Conservation (phyloP, 768 basidiomycete genomes). For the Sarcodon aspratus region DNA sequence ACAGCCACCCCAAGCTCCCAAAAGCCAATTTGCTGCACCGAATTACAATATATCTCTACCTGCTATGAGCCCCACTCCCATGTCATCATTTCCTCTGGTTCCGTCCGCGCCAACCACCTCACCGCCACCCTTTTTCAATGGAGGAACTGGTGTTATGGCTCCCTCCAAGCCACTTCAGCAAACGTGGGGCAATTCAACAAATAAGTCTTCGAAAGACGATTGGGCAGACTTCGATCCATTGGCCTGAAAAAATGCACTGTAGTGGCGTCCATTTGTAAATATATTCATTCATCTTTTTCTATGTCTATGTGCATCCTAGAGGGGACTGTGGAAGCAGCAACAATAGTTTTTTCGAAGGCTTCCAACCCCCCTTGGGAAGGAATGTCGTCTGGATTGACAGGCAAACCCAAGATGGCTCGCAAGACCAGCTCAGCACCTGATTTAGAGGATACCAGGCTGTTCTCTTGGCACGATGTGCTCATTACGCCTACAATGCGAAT, state of each 20-base stretch:
- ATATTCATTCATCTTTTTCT: constrained; percentile 21
- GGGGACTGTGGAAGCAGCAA: constrained; percentile 39
- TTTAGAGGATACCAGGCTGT: constrained; percentile 67
- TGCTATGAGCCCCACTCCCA: constrained; percentile 5
- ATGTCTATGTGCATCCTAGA: constrained; percentile 32
- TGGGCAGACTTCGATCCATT: constrained; percentile 83
- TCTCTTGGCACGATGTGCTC: constrained; percentile 54
- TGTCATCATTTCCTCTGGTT: constrained; percentile 8
- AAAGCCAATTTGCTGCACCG: constrained; percentile 21
- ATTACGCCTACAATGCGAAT: constrained; percentile 42
- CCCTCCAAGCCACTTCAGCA: constrained; percentile 54
- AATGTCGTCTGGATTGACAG: constrained; percentile 22
- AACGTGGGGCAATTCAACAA: constrained; percentile 26
- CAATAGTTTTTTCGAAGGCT: constrained; percentile 37
- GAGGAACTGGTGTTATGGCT: constrained; percentile 31
- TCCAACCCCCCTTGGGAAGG: constrained; percentile 12
- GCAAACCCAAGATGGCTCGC: constrained; percentile 39
- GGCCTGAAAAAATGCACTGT: constrained; percentile 21
- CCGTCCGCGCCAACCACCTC: constrained; percentile 15
- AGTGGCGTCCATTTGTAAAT: neutral
- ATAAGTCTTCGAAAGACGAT: constrained; percentile 48
- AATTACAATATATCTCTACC: constrained; percentile 47
- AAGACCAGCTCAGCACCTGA: constrained; percentile 62
- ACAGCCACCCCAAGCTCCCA: constrained; percentile 12
- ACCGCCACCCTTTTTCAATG: constrained; percentile 14